Evolutionary conservation across 805 yeast species (phyloP).

Genomic region (Schizosaccharomyces osmophilus): DNA sequence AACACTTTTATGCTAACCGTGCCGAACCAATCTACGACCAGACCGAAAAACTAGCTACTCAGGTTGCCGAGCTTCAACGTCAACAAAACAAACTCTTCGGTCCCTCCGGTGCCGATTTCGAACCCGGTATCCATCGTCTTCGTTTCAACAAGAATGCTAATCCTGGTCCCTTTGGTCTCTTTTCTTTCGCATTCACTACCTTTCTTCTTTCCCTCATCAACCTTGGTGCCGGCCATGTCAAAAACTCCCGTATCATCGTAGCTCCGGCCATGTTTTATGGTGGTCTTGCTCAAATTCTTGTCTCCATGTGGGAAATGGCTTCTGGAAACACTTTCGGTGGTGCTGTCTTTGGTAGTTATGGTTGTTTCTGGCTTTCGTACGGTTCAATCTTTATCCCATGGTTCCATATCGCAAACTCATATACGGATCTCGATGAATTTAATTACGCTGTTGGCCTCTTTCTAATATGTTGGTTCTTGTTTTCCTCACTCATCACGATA

Average conservation of each 20-base stretch:
- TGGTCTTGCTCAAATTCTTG: conserved; percentile 32
- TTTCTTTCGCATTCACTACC: conserved; percentile 38
- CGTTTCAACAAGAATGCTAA: conserved; percentile 37
- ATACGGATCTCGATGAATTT: conserved; percentile 15
- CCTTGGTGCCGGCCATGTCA: conserved; percentile 29
- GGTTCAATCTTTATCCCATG: conserved; percentile 34
- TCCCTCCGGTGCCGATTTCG: conserved; percentile 39
- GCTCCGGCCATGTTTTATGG: conserved; percentile 40
- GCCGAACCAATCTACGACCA: not conserved
- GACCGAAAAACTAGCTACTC: not conserved
- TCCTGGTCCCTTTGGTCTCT: conserved; percentile 41
- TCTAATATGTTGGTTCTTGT: conserved; percentile 36
- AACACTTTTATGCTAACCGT: not conserved
- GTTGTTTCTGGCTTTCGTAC: conserved; percentile 47
- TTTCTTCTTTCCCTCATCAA: conserved; percentile 33
- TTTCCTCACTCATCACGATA: conserved; percentile 28
- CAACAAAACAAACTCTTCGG: conserved; percentile 1
- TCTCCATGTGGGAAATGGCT: conserved; percentile 44
- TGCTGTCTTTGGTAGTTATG: conserved; percentile 35
- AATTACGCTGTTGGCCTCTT: conserved; percentile 33
- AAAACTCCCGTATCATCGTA: conserved; percentile 28
- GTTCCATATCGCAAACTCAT: conserved; percentile 36
- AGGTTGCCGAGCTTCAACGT: not conserved
- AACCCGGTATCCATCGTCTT: conserved; percentile 36
- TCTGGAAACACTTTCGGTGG: conserved; percentile 46